Base-by-base conservation (phyloP, 805 yeast genomes). In the Barnettozyma sp. region DNA sequence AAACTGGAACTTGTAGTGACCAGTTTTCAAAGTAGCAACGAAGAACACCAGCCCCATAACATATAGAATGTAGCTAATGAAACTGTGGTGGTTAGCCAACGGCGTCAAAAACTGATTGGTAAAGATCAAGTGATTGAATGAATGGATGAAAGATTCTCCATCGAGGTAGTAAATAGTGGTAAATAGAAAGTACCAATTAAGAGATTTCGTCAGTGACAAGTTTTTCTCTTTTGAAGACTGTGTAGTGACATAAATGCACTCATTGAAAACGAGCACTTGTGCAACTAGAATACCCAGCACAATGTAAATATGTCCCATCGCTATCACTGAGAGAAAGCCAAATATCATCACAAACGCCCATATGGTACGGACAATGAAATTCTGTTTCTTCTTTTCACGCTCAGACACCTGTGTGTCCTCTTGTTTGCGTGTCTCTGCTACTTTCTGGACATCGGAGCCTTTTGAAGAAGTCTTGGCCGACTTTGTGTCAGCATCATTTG, bases 291-390 rank as follows among this genome's bases (percentile, higher is more conserved):
- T 86, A 40, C 84, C 65, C 6, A 73, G 57, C 40, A 88, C 82
- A 35, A 87, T 73, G 68, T 87, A 78, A 36, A 82, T 63, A 55
- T 88, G 97, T 27, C 98, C 98, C 8, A 88, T 73, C 20, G 83
- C 78, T 32, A 88, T 63, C 18, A 82, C 68, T 25, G 71, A 60
- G 42, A 85, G 75, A 59, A 87, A 82, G 6, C 76, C 76, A 13
- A 67, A 59, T 41, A 92, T 80, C 97, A 92, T 88, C 13, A 92
- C 86, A 49, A 92, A 59, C 0, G 97, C 83, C 97, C 97, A 92
- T 32, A 83, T 66, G 4, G 97, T 80, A 48, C 98, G 76, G 18
- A 87, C 84, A 31, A 87, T 56, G 52, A 92, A 87, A 28, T 88
- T 82, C 61, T 79, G 88, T 47, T 78, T 80, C 63, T 84, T 84